Base-by-base conservation (phyloP, 306 rosid species). In the Prunus davidiana region DNA sequence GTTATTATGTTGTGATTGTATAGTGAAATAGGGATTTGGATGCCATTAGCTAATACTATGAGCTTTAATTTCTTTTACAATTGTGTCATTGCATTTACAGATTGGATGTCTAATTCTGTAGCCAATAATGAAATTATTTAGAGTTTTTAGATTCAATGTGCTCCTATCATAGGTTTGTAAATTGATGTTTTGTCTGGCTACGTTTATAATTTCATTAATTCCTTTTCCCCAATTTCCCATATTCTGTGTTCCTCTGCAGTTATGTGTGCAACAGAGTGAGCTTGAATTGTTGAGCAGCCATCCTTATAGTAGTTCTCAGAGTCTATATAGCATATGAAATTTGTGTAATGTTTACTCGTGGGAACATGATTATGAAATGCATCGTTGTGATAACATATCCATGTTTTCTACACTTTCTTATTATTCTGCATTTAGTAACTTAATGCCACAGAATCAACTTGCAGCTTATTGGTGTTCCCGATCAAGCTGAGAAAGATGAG, bases 401-500 rank as follows among this genome's bases (percentile, higher is more conserved):
- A 27, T 71, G 14, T 13, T 19, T n/a, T 55, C 8, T 6, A 7
- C n/a, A 22, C 43, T 54, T 54, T 2, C 28, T 71, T 67, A 74
- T 79, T 34, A 63, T 56, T 74, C 69, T 55, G 28, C 28, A 64
- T 77, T 69, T 79, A 15, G 67, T 77, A 46, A 65, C 63, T 71
- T 54, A 51, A 60, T 83, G 76, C 45, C 12, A 81, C 25, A 43
- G 76, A 24, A 38, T 79, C 60, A 70, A 82, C 76, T 83, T 80
- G 84, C 90, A 95, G 99, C 92, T 92, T 67, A 86, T 95, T 67
- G 99, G 99, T 51, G 91, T 90, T 79, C 86, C 93, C 32, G 86
- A 88, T 76, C 84, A 76, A 78, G 91, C 97, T 67, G 97, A 90
- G 87, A 95, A 95, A 86, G 99, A 95, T 90, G 93, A 90, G 86